Evolutionary conservation across 306 rosid species (phyloP).

Genomic region (Inga oerstediana): DNA sequence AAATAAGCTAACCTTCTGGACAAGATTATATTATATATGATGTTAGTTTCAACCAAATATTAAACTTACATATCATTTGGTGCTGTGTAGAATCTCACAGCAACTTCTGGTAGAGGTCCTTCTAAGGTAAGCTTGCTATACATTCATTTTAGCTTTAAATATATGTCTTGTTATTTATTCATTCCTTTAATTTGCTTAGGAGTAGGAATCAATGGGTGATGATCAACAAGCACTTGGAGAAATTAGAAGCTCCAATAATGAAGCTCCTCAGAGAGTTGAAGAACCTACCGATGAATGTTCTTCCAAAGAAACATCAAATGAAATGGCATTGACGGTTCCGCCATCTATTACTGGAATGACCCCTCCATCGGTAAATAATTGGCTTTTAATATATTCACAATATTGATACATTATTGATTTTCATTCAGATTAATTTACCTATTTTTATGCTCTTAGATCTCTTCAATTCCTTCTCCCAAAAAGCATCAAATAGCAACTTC

Average conservation of each 20-base stretch:
- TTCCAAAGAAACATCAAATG: background rate
- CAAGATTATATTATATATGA: too few relatives aligned
- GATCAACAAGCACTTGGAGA: background rate
- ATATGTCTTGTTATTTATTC: too few relatives aligned
- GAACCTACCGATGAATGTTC: background rate
- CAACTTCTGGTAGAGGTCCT: too few relatives aligned
- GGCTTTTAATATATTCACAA: background rate
- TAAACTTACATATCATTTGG: too few relatives aligned
- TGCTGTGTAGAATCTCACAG: too few relatives aligned
- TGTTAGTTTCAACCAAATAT: too few relatives aligned
- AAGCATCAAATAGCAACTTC: background rate
- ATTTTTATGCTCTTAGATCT: background rate
- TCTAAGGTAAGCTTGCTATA: too few relatives aligned
- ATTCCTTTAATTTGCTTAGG: too few relatives aligned
- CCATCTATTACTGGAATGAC: background rate
- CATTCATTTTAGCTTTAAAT: too few relatives aligned
- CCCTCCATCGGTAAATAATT: background rate
- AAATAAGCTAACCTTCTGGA: too few relatives aligned
- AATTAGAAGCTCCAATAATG: background rate
- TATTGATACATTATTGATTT: background rate
- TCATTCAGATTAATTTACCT: background rate
- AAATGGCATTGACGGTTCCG: background rate
- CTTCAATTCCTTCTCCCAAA: background rate
- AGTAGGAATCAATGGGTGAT: too few relatives aligned
- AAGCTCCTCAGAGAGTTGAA: background rate